Evolutionary conservation across 169 alveolate species (phyloP).

Genomic region (Cryptosporidium baileyi): DNA sequence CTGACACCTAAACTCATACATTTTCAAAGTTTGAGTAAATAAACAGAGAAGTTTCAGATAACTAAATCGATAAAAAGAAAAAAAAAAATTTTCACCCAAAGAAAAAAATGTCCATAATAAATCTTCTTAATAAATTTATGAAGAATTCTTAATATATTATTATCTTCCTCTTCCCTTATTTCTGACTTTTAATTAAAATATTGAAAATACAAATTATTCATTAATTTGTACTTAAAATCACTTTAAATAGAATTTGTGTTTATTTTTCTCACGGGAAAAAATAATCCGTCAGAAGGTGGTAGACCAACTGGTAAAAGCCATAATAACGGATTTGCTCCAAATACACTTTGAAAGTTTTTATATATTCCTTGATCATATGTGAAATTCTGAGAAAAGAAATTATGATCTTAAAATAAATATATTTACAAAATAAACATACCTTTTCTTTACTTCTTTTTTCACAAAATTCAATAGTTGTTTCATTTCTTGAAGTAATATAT

Average conservation of each 20-base stretch:
- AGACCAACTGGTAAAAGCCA: slow-evolving; percentile 76
- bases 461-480: slow-evolving; percentile 76
- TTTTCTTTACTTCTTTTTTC: slow-evolving; percentile 74
- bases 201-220: too few species aligned
- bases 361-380: slow-evolving; percentile 73
- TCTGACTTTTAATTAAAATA: too few species aligned
- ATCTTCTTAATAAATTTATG: too few species aligned
- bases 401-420: neutral
- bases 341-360: slow-evolving; percentile 69
- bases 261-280: slow-evolving; percentile 63
- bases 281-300: slow-evolving; percentile 73
- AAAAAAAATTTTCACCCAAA: too few species aligned
- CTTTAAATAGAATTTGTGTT: neutral
- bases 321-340: slow-evolving; percentile 73
- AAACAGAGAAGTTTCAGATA: too few species aligned
- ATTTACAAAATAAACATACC: neutral
- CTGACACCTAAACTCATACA: too few species aligned
- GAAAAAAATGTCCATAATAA: too few species aligned
- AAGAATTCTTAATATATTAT: too few species aligned
- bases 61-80: too few species aligned
- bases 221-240: too few species aligned
- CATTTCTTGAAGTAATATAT: slow-evolving; percentile 69
- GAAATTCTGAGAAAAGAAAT: neutral
- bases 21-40: too few species aligned
- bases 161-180: too few species aligned